These are phyloP conservation scores for Dalbergia cochinchinensis DNA, from an alignment of 306 rosid species.

Conservation along the genomic window DNA sequence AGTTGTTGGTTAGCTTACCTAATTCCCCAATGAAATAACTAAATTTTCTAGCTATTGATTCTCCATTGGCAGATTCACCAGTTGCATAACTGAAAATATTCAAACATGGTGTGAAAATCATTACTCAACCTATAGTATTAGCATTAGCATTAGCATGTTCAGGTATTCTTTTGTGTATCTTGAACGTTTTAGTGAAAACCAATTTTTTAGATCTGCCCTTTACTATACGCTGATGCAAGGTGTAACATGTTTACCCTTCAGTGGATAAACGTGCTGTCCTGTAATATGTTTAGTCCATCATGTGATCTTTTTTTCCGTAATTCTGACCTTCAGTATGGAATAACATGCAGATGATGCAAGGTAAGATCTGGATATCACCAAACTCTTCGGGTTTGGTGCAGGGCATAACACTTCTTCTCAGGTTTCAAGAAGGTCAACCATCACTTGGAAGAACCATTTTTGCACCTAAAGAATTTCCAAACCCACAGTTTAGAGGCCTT, in stretches of 20 bases:
- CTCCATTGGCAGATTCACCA: background rate
- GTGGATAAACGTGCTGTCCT: background rate
- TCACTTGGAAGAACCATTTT: constrained; percentile 53
- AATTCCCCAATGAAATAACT: background rate
- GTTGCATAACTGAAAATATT: background rate
- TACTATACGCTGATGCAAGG: background rate
- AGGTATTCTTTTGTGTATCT: background rate
- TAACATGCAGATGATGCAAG: constrained; percentile 85
- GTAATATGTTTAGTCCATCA: background rate
- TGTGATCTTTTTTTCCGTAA: background rate
- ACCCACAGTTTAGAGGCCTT: constrained; percentile 67
- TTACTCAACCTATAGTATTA: background rate
- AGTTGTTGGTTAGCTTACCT: too few species aligned
- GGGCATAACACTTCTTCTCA: constrained; percentile 80
- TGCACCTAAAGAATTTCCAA: constrained; percentile 52
- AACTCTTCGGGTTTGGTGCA: constrained; percentile 62
- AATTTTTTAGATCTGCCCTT: background rate
- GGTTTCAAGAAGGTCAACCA: constrained; percentile 59
- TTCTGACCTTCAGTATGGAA: constrained; percentile 43
- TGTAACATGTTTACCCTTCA: background rate
- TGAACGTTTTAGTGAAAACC: background rate
- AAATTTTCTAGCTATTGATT: background rate
- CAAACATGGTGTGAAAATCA: background rate
- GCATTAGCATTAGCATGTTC: background rate
- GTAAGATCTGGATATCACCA: constrained; percentile 71